A percentile compares a stretch with the other conserved stretches of the same genome.
Evolutionary conservation across 805 yeast species (phyloP).

Genomic region (Kodamaea laetipori): DNA sequence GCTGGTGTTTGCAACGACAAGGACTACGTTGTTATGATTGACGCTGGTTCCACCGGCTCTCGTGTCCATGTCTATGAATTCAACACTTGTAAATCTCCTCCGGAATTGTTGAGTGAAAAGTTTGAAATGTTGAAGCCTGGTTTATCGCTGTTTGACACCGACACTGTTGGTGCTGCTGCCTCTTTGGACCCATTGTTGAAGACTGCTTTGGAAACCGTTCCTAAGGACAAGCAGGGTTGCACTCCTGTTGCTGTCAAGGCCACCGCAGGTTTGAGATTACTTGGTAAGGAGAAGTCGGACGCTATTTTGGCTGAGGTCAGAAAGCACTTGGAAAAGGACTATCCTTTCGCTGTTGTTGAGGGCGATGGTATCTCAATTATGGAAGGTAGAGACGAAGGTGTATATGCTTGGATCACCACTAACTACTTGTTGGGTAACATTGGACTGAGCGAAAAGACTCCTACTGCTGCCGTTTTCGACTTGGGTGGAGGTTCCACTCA

Average conservation of each 20-base stretch:
- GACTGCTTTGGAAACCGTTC: constrained; percentile 75
- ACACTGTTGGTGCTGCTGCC: constrained; percentile 82
- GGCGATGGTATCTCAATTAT: constrained; percentile 88
- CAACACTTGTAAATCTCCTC: constrained; percentile 83
- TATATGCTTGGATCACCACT: constrained; percentile 97
- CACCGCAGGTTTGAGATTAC: constrained; percentile 90
- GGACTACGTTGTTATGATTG: constrained; percentile 89
- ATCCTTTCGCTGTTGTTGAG: constrained; percentile 89
- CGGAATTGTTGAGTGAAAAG: constrained; percentile 73
- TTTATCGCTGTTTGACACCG: constrained; percentile 78
- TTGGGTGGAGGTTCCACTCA: constrained; percentile 99
- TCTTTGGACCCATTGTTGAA: constrained; percentile 83
- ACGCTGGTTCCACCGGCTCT: constrained; percentile 98
- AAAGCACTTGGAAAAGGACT: constrained; percentile 70
- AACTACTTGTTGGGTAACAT: constrained; percentile 92
- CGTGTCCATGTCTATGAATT: constrained; percentile 93
- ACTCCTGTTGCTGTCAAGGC: constrained; percentile 97
- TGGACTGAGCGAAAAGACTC: constrained; percentile 70
- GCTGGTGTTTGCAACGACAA: constrained; percentile 34
- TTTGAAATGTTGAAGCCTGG: constrained; percentile 94
- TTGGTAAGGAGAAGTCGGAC: constrained; percentile 74
- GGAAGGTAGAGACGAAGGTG: constrained; percentile 98
- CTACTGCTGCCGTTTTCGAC: constrained; percentile 97
- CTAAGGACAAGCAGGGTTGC: constrained; percentile 69
- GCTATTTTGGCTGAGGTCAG: constrained; percentile 78